Evolutionary conservation across 2,329 filamentous ascomycete genomes (phyloP).

Genomic region (Periglandula ipomoeae): DNA sequence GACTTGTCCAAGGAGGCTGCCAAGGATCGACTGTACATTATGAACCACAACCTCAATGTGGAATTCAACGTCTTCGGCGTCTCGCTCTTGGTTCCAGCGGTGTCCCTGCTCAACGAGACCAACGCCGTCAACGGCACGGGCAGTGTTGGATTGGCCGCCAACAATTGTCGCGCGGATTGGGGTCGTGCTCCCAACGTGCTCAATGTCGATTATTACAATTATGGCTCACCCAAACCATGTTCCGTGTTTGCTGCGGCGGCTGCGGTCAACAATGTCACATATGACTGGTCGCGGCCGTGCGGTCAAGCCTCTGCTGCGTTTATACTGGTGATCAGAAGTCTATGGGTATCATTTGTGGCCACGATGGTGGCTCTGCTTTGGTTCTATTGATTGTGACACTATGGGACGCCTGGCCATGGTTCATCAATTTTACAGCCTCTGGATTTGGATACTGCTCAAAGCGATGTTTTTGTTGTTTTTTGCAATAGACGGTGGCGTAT

Average conservation of each 20-base stretch:
- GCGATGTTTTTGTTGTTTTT: neutral
- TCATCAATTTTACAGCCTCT: neutral
- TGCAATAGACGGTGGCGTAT: neutral
- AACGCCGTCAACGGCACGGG: constrained; percentile 58
- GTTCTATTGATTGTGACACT: neutral
- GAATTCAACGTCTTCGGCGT: constrained; percentile 59
- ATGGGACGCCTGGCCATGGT: neutral
- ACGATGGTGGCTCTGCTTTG: neutral
- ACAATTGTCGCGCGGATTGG: constrained; percentile 56
- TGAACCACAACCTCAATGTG: constrained; percentile 87
- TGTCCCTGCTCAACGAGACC: constrained; percentile 59
- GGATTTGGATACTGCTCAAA: neutral
- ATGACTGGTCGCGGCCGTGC: constrained; percentile 46
- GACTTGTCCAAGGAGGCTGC: constrained; percentile 45
- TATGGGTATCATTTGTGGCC: constrained; percentile 20
- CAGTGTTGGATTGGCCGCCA: constrained; percentile 54
- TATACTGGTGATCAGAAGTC: neutral
- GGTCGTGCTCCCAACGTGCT: constrained; percentile 64
- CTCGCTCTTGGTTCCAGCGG: constrained; percentile 62
- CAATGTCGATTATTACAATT: constrained; percentile 80
- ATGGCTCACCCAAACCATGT: constrained; percentile 48
- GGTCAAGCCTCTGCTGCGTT: constrained; percentile 24
- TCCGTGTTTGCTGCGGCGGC: constrained; percentile 71
- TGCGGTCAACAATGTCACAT: constrained; percentile 62
- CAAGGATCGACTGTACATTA: constrained; percentile 61